These are phyloP conservation scores for Aristolochia californica DNA, from an alignment of 164 flowering plant species.

Conservation along the genomic window DNA sequence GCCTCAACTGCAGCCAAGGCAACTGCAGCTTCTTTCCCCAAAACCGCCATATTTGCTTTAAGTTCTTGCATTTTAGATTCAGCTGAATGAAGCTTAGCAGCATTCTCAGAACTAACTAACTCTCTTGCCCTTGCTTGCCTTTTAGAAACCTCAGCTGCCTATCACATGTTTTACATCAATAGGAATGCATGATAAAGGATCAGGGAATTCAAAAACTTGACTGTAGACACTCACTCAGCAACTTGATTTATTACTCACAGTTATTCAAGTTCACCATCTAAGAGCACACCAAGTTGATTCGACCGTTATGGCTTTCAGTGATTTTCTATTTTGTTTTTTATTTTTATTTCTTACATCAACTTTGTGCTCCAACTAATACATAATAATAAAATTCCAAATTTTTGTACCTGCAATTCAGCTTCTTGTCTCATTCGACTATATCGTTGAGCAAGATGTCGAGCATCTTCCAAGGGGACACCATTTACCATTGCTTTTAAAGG, in stretches of 20 bases:
- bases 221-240: too few relatives aligned
- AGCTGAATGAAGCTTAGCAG: constrained; percentile 68
- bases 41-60: constrained; percentile 86
- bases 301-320: too few relatives aligned
- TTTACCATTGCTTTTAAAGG: constrained; percentile 79
- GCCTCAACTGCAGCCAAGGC: constrained; percentile 92
- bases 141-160: constrained; percentile 81
- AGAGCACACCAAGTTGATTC: too few relatives aligned
- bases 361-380: too few relatives aligned
- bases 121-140: constrained; percentile 70
- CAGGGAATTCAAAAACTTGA: too few relatives aligned
- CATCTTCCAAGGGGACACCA: constrained; percentile 95
- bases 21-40: constrained; percentile 95
- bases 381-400: too few relatives aligned
- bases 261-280: too few relatives aligned
- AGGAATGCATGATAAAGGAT: too few relatives aligned
- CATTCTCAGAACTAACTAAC: constrained; percentile 61
- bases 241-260: too few relatives aligned
- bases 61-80: constrained; percentile 85
- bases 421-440: constrained; percentile 98
- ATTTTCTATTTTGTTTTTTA: too few relatives aligned
- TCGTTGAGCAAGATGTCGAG: constrained; percentile 99
- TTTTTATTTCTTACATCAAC: too few relatives aligned
- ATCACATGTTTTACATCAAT: constrained; percentile 15
- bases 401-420: constrained; percentile 79